Base-by-base conservation (phyloP, 2,329 filamentous ascomycete genomes). In the Neobulgaria alba region DNA sequence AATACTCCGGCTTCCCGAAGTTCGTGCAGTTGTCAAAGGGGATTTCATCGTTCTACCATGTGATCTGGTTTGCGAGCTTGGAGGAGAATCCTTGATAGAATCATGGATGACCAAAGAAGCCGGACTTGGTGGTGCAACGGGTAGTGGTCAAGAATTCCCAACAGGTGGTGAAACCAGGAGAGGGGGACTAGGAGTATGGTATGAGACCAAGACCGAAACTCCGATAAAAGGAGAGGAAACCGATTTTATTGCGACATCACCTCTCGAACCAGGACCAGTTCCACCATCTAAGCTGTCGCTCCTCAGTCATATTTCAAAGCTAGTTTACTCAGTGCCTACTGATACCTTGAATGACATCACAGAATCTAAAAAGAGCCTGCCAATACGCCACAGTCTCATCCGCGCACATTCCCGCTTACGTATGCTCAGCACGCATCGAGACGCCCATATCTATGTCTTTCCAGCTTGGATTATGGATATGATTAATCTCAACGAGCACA, bases 391-490 rank as follows among this genome's bases (percentile, higher is more conserved):
- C 55, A 78, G 79, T 3, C 70, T 95, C 20, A 67, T 95, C 10
- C 74, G 78, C 43, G 77, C 77, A 50, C 81, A 94, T 56, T 79
- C 85, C 8, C 77, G 78, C 23, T 70, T 94, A 31, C 82, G 82
- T 53, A 82, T 95, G 72, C 71, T 89, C 45, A 90, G 80, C 10
- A 86, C 81, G 3, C 82, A 93, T 60, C 77, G 92, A 31, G 90
- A 96, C 60, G 85, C 90, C 0, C 90, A 96, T 58, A 82, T 96
- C 43, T 98, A 98, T 63, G 78, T 98, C 48, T 85, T 98, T 51
- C 92, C 92, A 0, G 79, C 78, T 51, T 96, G 92, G 90, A 75
- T 94, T 7, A 75, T 95, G 55, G 82, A 93, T 39, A 84, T 95
- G 61, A 77, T 93, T 31, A 75, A 77, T 43, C 69, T 73, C 47